Evolutionary conservation across 805 yeast genomes (phyloP).

Genomic region (Kluyveromyces dobzhanskii): DNA sequence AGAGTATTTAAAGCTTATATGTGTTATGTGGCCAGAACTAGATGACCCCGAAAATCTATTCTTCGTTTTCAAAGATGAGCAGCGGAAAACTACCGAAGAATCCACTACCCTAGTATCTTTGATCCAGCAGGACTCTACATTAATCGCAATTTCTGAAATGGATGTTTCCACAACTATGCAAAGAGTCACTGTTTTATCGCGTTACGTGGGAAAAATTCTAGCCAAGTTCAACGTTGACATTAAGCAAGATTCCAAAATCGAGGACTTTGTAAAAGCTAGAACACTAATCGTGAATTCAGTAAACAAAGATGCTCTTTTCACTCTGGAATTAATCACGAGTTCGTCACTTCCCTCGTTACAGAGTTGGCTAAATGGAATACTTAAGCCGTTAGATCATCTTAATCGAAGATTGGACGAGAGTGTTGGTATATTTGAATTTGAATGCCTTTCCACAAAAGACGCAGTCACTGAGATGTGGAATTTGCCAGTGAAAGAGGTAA

Average conservation of each 20-base stretch:
- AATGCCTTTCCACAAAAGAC: constrained; percentile 9
- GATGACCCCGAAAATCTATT: constrained; percentile 17
- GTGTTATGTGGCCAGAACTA: constrained; percentile 28
- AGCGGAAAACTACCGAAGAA: constrained; percentile 5
- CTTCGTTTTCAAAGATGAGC: constrained; percentile 8
- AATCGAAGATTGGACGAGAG: constrained; percentile 9
- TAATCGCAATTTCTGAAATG: constrained; percentile 20
- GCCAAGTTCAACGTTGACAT: background rate
- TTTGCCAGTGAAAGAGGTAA: constrained; percentile 2
- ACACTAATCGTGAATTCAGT: constrained; percentile 17
- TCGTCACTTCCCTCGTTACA: constrained; percentile 7
- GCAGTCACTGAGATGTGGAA: constrained; percentile 12
- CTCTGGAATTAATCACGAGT: constrained; percentile 11
- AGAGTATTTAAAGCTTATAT: constrained; percentile 15
- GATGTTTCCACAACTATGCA: constrained; percentile 11
- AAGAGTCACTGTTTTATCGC: constrained; percentile 10
- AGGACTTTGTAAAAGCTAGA: constrained; percentile 20
- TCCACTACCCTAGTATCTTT: constrained; percentile 25
- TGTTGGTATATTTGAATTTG: constrained; percentile 19
- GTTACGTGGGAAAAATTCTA: constrained; percentile 12
- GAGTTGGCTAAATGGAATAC: constrained; percentile 23
- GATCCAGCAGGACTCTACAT: constrained; percentile 11
- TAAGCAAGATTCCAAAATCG: constrained; percentile 3
- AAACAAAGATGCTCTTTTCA: constrained; percentile 13
- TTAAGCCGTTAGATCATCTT: constrained; percentile 25